A percentile compares a stretch with the other conserved stretches of the same genome.
Evolutionary conservation across 306 rosid species (phyloP).

Genomic region (Vigna unguiculata): DNA sequence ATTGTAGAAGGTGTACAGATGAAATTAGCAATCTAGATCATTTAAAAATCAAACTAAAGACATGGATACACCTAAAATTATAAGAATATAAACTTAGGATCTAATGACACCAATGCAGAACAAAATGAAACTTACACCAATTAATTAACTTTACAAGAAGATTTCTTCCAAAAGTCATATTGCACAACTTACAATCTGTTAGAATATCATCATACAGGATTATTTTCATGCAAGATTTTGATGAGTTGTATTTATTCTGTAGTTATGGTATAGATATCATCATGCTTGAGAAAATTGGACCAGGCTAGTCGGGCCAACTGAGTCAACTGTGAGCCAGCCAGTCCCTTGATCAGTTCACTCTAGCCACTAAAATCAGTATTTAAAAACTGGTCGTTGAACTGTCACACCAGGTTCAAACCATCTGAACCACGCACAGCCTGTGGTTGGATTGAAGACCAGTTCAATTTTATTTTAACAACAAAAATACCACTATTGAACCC

Average conservation of each 20-base stretch:
- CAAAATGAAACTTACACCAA: neutral
- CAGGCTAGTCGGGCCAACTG: neutral
- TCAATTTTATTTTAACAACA: neutral
- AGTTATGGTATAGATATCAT: neutral
- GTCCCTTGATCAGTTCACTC: neutral
- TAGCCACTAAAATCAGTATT: neutral
- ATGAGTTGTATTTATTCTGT: neutral
- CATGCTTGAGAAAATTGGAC: neutral
- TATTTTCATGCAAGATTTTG: neutral
- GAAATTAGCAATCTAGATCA: constrained; percentile 25
- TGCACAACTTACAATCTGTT: neutral
- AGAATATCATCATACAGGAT: neutral
- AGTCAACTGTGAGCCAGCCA: neutral
- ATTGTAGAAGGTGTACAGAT: constrained; percentile 40
- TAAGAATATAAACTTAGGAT: constrained; percentile 12
- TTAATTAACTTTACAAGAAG: neutral
- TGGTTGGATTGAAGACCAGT: neutral
- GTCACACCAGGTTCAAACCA: neutral
- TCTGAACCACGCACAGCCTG: neutral
- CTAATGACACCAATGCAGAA: neutral
- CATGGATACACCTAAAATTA: neutral
- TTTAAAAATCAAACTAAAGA: constrained; percentile 24
- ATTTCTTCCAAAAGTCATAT: neutral
- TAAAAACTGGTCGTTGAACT: neutral
- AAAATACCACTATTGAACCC: neutral